A percentile compares a stretch with the other conserved stretches of the same genome.
Evolutionary conservation across 1,284 basidiomycete species (phyloP).

Genomic region (Pseudozyma tsukubaensis): DNA sequence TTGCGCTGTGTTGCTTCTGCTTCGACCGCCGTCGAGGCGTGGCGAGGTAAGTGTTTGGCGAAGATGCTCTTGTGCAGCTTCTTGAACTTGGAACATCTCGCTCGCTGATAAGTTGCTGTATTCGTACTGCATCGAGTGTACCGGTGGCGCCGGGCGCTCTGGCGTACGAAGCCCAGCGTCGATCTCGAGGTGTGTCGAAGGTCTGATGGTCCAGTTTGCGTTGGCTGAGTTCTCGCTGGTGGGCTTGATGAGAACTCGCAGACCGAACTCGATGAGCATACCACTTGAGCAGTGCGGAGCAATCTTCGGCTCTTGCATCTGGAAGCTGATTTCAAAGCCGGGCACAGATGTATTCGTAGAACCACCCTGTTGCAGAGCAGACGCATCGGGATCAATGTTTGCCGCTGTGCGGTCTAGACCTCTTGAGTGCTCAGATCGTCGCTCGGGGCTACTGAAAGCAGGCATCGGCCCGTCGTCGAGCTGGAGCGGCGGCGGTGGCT

Average conservation of each 20-base stretch:
- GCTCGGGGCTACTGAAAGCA: too few species aligned
- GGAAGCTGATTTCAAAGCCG: conserved; percentile 43
- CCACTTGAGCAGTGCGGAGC: conserved; percentile 6
- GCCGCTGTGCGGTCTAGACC: too few species aligned
- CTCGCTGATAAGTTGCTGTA: conserved; percentile 10
- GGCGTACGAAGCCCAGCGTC: background rate
- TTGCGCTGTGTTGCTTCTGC: too few species aligned
- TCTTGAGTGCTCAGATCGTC: too few species aligned
- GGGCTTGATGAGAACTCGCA: conserved; percentile 25
- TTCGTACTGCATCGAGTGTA: conserved; percentile 24
- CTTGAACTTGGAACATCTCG: conserved; percentile 32
- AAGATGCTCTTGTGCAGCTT: conserved; percentile 29
- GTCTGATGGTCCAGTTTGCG: background rate
- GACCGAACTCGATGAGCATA: conserved; percentile 29
- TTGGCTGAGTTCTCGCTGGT: background rate
- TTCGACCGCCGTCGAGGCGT: background rate
- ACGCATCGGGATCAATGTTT: too few species aligned
- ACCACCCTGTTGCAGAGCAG: too few species aligned
- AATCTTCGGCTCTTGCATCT: conserved; percentile 21
- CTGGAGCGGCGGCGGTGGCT: too few species aligned
- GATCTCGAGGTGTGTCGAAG: background rate
- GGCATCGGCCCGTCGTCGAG: too few species aligned
- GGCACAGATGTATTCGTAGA: background rate
- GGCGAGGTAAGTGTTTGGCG: conserved; percentile 6
- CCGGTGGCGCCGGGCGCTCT: background rate